Evolutionary conservation across 148 eudicot species (phyloP).

Genomic region (Silene latifolia): DNA sequence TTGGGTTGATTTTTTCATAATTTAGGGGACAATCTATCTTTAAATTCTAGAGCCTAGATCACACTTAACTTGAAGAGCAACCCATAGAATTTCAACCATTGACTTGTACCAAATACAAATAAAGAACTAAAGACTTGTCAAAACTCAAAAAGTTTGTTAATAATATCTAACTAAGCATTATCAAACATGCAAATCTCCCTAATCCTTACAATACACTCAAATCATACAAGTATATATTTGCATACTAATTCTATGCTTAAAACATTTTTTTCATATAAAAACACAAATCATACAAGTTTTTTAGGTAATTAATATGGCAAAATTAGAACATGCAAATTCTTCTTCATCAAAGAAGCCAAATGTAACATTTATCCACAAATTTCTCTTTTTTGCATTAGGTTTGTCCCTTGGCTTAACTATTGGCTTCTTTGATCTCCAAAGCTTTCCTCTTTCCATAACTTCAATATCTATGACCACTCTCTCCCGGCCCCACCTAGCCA

Average conservation of each 20-base stretch:
- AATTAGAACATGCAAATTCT: conserved; percentile 24
- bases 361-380: conserved; percentile 19
- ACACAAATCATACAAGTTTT: not conserved
- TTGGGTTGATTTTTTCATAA: not conserved
- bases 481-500: not conserved
- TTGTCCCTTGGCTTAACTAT: conserved; percentile 46
- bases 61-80: not conserved
- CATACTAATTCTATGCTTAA: not conserved
- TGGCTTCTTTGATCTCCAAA: conserved; percentile 36
- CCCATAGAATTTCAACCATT: not conserved
- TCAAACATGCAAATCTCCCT: conserved; percentile 29
- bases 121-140: no score
- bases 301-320: conserved; percentile 14
- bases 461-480: not conserved
- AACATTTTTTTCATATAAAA: not conserved
- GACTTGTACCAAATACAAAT: not conserved
- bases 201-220: conserved; percentile 21
- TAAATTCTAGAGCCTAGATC: not conserved
- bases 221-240: not conserved
- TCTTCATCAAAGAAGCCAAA: conserved; percentile 11
- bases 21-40: not conserved
- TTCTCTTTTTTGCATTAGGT: conserved; percentile 44
- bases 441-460: conserved; percentile 18
- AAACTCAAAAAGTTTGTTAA: no score
- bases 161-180: no score